Conservation (phyloP, 1,139 yeast species). For the Zhuliangozyma parablackwelliae region DNA sequence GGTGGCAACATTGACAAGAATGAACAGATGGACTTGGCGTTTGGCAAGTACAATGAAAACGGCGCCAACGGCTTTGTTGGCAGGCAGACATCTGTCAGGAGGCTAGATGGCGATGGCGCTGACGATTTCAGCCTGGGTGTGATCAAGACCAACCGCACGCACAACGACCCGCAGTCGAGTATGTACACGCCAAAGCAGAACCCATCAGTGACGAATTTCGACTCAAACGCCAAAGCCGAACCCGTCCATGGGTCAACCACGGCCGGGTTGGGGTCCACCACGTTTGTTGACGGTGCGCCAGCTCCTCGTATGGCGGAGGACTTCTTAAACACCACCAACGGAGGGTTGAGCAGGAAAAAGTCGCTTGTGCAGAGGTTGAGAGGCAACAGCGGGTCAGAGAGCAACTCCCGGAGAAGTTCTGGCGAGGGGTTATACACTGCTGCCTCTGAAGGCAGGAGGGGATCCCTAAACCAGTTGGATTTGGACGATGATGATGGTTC, state of each 20-base stretch:
- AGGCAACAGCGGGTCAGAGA: constrained; percentile 34
- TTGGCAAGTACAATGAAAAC: constrained; percentile 44
- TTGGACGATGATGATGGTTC: constrained; percentile 20
- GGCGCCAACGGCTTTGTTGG: constrained; percentile 36
- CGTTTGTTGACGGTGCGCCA: constrained; percentile 95
- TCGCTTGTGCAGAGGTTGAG: constrained; percentile 67
- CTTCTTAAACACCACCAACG: constrained; percentile 20
- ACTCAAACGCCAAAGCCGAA: constrained; percentile 61
- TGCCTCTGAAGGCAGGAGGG: constrained; percentile 16
- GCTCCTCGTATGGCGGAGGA: constrained; percentile 52
- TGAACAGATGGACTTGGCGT: constrained; percentile 56
- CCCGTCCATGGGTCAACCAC: constrained; percentile 84
- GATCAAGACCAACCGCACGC: constrained; percentile 10
- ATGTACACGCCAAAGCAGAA: constrained; percentile 40
- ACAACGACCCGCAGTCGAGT: constrained; percentile 17
- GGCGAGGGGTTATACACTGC: constrained; percentile 18
- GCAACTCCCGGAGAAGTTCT: constrained; percentile 34
- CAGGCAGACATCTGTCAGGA: constrained; percentile 12
- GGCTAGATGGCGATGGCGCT: constrained; percentile 6
- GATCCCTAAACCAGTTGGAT: constrained; percentile 14
- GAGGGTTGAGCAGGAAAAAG: constrained; percentile 64
- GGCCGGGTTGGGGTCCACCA: constrained; percentile 84
- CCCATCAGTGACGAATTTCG: constrained; percentile 61
- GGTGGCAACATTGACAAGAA: constrained; percentile 42
- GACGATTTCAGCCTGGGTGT: not conserved